Base-by-base conservation (phyloP, 805 yeast species). In the Zygotorulaspora chibaensis region DNA sequence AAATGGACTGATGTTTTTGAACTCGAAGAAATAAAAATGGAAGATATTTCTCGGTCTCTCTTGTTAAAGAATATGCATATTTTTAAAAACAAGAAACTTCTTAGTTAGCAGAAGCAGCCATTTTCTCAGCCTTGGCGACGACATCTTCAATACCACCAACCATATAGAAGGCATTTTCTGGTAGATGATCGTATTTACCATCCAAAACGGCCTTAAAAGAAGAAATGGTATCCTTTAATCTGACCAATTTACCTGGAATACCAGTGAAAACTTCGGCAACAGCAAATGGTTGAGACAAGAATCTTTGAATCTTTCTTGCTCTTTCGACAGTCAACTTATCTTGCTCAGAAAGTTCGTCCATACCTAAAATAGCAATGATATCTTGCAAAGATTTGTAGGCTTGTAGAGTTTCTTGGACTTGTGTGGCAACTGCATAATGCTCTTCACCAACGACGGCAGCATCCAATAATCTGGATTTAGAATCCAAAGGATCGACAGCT, bases 231-330 rank as follows among this genome's bases (percentile, higher is more conserved):
- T 93, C 98, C 80, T 87, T 85, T 73, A 93, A 81, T 77, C 96
- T 84, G 58, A 93, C 99, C 72, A 93, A 84, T 73, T 84, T 87
- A 79, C 99, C 99, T 78, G 88, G 83, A 67, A 93, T 89, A 89
- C 99, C 99, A 66, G 99, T 93, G 90, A 93, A 93, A 69, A 93
- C 98, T 80, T 93, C 96, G 65, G 99, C 99, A 63, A 93, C 99
- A 53, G 98, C 93, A 76, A 93, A 93, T 65, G 99, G 99, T 81
- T 93, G 99, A 68, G 99, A 93, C 74, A 93, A 81, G 96, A 93
- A 93, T 81, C 98, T 87, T 81, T 93, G 98, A 70, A 93, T 89
- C 86, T 93, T 93, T 83, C 99, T 88, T 66, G 99, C 99, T 83
- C 99, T 91, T 83, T 93, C 99, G 74, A 93, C 99, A 59, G 98